Percentiles rank a stretch among this genome's conserved stretches.
These are phyloP conservation scores for Arthrobotrys megalospora DNA, from an alignment of 2,329 filamentous ascomycete genomes.

Conservation along the genomic window DNA sequence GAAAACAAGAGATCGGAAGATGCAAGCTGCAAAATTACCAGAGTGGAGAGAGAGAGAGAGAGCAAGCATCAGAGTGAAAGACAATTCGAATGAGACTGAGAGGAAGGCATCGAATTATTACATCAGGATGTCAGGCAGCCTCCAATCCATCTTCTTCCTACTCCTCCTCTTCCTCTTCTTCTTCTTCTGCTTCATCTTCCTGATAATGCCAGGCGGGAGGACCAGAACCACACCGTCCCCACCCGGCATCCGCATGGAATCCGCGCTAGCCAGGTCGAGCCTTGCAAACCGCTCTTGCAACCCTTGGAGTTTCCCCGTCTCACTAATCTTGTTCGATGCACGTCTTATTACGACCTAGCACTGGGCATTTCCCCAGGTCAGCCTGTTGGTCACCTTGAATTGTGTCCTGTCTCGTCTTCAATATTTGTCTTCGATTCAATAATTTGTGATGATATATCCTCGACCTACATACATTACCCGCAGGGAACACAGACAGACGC, in stretches of 20 bases:
- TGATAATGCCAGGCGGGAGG: slow-evolving; percentile 8
- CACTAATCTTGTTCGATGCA: slow-evolving; percentile 39
- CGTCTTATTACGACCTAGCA: slow-evolving; percentile 15
- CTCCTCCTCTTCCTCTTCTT: background rate
- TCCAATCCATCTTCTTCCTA: too few species aligned
- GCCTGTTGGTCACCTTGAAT: background rate
- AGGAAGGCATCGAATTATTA: slow-evolving; percentile 2
- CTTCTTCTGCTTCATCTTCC: background rate
- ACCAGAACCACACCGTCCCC: slow-evolving; percentile 6
- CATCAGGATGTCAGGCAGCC: slow-evolving; percentile 5
- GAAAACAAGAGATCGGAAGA: too few species aligned
- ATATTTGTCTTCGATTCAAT: background rate
- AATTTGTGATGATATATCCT: slow-evolving; percentile 32
- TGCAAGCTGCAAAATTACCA: too few species aligned
- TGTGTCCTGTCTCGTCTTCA: background rate
- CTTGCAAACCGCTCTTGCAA: slow-evolving; percentile 35
- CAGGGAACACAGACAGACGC: background rate
- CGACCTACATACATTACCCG: slow-evolving; percentile 3
- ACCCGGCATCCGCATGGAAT: slow-evolving; percentile 20
- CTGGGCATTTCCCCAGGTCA: background rate
- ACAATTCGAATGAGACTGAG: background rate
- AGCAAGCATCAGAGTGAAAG: background rate
- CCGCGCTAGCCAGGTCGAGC: slow-evolving; percentile 43
- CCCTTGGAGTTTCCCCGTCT: slow-evolving; percentile 37
- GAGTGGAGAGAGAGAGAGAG: slow-evolving; percentile 3